Base-by-base conservation (phyloP, 352 stramenopile genomes). In the Pythium oligandrum region DNA sequence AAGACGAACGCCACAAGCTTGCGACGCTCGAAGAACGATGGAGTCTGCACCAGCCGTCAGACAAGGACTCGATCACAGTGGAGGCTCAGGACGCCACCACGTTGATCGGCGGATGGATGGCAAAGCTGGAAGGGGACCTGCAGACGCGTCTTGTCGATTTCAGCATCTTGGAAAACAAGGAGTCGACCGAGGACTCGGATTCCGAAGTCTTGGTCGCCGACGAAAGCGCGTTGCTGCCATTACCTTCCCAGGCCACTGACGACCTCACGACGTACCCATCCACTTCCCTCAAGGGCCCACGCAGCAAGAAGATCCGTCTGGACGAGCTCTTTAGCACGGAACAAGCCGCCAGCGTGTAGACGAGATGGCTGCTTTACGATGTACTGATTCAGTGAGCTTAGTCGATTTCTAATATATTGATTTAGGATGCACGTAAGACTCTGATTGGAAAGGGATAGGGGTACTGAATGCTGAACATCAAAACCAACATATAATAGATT, bases 71-170 rank as follows among this genome's bases (percentile, higher is more conserved):
- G 38, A 49, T 17, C 44, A 31, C 7, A 11, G 43, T 45, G 3
- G 33, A n/a, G n/a, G 39, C 10, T 2, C 42, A 31, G 31, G 36
- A 44, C 34, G 50, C 39, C 6, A 30, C 17, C 12, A 55, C 9
- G 9, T n/a, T 17, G 4, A 45, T 87, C 26, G 54, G 64, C 39
- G 53, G 58, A 45, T 87, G 73, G 72, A 68, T 71, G 7, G 48
- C 61, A 9, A 40, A 48, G 26, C 38, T 84, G 6, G 40, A 74
- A 31, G 56, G 26, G 2, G 44, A 59, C 10, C 34, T 76, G 40
- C 51, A 47, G 1, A 32, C 17, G 6, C 65, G 61, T 17, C 57
- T 67, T 31, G 64, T 79, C 3, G 72, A 86, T 31, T 80, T 88
- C 58, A 58, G 50, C 4, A 47, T 62, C 3, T 37, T 80, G 37